Evolutionary conservation across 2,329 filamentous ascomycete species (phyloP).

Genomic region (Curvularia sp.): DNA sequence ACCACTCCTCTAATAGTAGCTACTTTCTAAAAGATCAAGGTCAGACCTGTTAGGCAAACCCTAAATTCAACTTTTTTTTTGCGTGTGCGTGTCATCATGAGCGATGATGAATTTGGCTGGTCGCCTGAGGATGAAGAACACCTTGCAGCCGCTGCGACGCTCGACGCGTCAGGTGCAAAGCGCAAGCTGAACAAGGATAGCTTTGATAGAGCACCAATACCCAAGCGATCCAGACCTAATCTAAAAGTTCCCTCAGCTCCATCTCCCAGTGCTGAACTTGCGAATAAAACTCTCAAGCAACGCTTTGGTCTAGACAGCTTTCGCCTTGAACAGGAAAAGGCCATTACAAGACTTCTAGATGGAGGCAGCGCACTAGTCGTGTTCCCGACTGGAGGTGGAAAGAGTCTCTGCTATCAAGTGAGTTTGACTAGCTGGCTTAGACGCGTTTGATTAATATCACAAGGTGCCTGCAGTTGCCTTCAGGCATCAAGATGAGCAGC

Average conservation of each 20-base stretch:
- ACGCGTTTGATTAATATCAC: constrained; percentile 7
- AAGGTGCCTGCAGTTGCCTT: constrained; percentile 54
- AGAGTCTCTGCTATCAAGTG: constrained; percentile 94
- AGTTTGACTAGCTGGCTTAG: background rate
- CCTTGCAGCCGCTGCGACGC: constrained; percentile 8
- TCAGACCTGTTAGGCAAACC: background rate
- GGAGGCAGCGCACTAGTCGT: constrained; percentile 56
- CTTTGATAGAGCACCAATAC: background rate
- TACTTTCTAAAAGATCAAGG: background rate
- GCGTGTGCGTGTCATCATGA: constrained; percentile 7
- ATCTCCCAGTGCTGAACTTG: constrained; percentile 34
- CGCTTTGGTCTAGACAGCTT: constrained; percentile 55
- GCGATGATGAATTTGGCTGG: constrained; percentile 21
- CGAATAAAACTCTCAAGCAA: constrained; percentile 48
- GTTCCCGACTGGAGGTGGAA: constrained; percentile 93
- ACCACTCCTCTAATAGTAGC: no score
- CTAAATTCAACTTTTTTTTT: background rate
- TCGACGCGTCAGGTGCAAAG: constrained; percentile 10
- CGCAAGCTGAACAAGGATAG: constrained; percentile 9
- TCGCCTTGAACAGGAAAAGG: constrained; percentile 56
- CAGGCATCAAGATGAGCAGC: constrained; percentile 48
- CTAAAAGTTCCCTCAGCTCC: background rate
- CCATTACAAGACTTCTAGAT: constrained; percentile 53
- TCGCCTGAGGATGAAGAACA: constrained; percentile 19
- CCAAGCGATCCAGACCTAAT: constrained; percentile 11